These are phyloP conservation scores for Heliosperma pusillum DNA, from an alignment of 148 eudicot species.

Conservation along the genomic window DNA sequence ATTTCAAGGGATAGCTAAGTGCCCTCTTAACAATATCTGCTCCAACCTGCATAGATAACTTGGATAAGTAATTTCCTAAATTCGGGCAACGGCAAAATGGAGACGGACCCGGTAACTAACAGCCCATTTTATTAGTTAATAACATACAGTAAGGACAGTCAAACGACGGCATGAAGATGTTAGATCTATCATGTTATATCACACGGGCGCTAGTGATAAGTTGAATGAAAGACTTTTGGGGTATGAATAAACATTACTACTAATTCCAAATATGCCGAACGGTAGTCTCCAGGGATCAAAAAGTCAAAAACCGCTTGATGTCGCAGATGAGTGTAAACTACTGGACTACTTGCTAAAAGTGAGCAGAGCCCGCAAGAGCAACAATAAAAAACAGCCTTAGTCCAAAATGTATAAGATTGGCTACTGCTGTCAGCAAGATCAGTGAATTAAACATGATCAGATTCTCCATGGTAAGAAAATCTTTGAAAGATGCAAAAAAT, in stretches of 20 bases:
- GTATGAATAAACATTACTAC: neutral
- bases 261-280: neutral
- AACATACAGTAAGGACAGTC: too few relatives aligned
- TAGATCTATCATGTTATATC: too few relatives aligned
- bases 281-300: too few relatives aligned
- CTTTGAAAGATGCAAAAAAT: neutral
- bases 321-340: too few relatives aligned
- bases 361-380: neutral
- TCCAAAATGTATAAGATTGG: too few relatives aligned
- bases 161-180: too few relatives aligned
- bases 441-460: neutral
- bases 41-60: slow-evolving; percentile 61
- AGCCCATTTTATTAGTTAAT: too few relatives aligned
- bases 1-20: slow-evolving; percentile 81
- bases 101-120: too few relatives aligned
- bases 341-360: too few relatives aligned
- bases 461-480: neutral
- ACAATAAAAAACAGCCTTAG: neutral
- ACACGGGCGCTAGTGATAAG: too few relatives aligned
- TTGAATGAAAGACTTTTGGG: neutral
- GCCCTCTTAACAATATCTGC: slow-evolving; percentile 95
- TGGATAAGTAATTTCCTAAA: neutral
- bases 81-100: too few relatives aligned
- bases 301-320: too few relatives aligned
- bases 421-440: neutral